A percentile compares a stretch with the other conserved stretches of the same genome.
These are phyloP conservation scores for Cyberlindnera suaveolens DNA, from an alignment of 805 yeast genomes.

Conservation along the genomic window DNA sequence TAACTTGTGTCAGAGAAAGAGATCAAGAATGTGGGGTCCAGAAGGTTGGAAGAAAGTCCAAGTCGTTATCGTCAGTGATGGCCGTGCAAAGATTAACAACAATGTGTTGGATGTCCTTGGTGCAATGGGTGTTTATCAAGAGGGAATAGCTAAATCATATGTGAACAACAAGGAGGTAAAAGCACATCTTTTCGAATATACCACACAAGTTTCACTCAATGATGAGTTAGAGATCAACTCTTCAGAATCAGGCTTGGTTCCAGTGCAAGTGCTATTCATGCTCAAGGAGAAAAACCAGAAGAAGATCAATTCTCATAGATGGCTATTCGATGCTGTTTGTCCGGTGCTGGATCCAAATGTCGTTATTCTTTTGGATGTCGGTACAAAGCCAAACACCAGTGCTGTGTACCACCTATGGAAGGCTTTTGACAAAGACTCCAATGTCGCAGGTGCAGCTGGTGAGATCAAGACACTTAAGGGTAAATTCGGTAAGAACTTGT, in stretches of 20 bases:
- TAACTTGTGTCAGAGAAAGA: slow-evolving; percentile 73
- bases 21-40: slow-evolving; percentile 88
- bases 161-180: slow-evolving; percentile 89
- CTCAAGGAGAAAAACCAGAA: slow-evolving; percentile 88
- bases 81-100: slow-evolving; percentile 81
- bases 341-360: slow-evolving; percentile 91
- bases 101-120: slow-evolving; percentile 84
- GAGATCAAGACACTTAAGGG: slow-evolving; percentile 96
- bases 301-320: slow-evolving; percentile 94
- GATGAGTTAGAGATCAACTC: slow-evolving; percentile 86
- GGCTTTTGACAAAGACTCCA: slow-evolving; percentile 92
- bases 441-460: slow-evolving; percentile 99
- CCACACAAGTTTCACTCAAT: slow-evolving; percentile 91
- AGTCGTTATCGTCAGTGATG: slow-evolving; percentile 88
- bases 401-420: slow-evolving; percentile 95
- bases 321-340: slow-evolving; percentile 94
- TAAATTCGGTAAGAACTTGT: slow-evolving; percentile 68
- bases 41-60: slow-evolving; percentile 97
- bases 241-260: slow-evolving; percentile 83
- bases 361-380: slow-evolving; percentile 88
- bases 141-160: slow-evolving; percentile 90
- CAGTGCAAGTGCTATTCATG: slow-evolving; percentile 91
- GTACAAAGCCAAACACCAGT: slow-evolving; percentile 86
- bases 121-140: slow-evolving; percentile 95
- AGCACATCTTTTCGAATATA: slow-evolving; percentile 92